Conservation (phyloP, 2,329 filamentous ascomycete species). For the Hypoxylon sp. region DNA sequence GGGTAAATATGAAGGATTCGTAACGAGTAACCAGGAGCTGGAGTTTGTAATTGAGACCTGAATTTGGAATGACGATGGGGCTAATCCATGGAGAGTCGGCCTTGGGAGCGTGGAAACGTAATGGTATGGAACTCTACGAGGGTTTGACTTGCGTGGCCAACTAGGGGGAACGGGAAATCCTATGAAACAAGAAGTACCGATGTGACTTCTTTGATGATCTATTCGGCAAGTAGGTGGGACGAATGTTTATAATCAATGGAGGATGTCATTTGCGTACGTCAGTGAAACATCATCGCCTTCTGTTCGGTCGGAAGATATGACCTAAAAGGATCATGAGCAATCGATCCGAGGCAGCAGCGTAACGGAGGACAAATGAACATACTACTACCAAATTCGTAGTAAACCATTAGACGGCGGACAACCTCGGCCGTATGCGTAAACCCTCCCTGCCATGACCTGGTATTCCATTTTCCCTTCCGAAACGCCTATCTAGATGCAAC, state of each 20-base stretch:
- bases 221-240: neutral
- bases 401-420: slow-evolving; percentile 3
- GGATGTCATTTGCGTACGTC: slow-evolving; percentile 9
- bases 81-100: slow-evolving; percentile 8
- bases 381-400: slow-evolving; percentile 23
- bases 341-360: slow-evolving; percentile 6
- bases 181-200: slow-evolving; percentile 9
- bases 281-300: slow-evolving; percentile 6
- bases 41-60: slow-evolving; percentile 9
- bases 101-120: slow-evolving; percentile 7
- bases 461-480: slow-evolving; percentile 17
- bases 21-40: neutral
- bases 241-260: slow-evolving; percentile 10
- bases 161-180: neutral
- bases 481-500: slow-evolving; percentile 24
- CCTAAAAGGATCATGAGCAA: slow-evolving; percentile 33
- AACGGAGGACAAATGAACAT: slow-evolving; percentile 24
- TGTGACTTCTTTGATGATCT: slow-evolving; percentile 3
- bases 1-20: slow-evolving; percentile 10
- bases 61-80: slow-evolving; percentile 9
- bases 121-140: slow-evolving; percentile 3
- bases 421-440: slow-evolving; percentile 5
- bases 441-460: slow-evolving; percentile 9
- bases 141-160: slow-evolving; percentile 3
- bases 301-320: neutral